phyloP scores from a whole-genome alignment of 441 rosid species.

The Geranium incanum region DNA sequence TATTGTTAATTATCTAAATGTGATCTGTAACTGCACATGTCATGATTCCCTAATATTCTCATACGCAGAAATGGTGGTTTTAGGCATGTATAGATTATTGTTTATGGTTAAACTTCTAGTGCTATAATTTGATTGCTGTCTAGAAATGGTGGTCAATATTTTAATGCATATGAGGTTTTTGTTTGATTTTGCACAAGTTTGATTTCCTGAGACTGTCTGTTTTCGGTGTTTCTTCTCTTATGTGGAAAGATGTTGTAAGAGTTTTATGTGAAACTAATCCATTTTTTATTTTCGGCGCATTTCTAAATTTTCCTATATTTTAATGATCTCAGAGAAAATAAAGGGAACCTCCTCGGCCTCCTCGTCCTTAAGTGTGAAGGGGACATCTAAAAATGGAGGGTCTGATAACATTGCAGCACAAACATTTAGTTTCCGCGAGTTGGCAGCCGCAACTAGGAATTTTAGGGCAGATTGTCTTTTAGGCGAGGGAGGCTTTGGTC shows the following conservation, averaged over 20 bases:
- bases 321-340: conserved; percentile 37
- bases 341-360: conserved; percentile 23
- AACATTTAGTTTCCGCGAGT: conserved; percentile 46
- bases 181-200: background rate
- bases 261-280: background rate
- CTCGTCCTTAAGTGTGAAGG: conserved; percentile 23
- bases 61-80: background rate
- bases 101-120: background rate
- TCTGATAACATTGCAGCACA: conserved; percentile 45
- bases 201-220: too few species aligned
- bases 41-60: background rate
- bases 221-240: background rate
- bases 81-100: background rate
- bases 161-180: background rate
- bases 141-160: background rate
- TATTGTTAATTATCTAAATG: background rate
- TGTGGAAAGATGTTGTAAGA: background rate
- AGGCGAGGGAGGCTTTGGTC: conserved; percentile 68
- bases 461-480: conserved; percentile 54
- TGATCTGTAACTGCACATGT: background rate
- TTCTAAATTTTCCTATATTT: background rate
- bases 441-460: conserved; percentile 50
- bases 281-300: background rate
- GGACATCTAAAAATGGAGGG: conserved; percentile 32
- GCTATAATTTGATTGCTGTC: background rate